Evolutionary conservation across 1,139 yeast genomes (phyloP).

Genomic region (Yamadazyma blattariae): DNA sequence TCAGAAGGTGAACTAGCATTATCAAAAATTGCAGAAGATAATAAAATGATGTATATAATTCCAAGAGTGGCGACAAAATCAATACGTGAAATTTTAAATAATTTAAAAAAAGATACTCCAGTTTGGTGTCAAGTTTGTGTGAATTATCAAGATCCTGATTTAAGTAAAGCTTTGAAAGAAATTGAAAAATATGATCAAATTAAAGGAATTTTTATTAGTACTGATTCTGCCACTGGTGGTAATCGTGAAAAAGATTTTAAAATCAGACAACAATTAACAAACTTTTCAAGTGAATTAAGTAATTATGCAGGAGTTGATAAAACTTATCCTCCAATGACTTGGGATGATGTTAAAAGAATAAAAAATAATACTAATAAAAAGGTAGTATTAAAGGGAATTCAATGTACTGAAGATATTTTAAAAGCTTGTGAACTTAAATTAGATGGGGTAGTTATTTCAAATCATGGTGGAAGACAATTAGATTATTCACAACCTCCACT

Average conservation of each 20-base stretch:
- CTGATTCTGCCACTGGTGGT: conserved; percentile 23
- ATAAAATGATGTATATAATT: conserved; percentile 52
- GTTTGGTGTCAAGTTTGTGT: conserved; percentile 45
- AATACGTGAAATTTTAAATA: conserved; percentile 39
- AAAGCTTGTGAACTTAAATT: conserved; percentile 43
- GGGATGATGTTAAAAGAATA: neutral
- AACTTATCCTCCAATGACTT: conserved; percentile 63
- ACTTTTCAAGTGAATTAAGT: neutral
- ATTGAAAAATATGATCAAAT: conserved; percentile 14
- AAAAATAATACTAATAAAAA: neutral
- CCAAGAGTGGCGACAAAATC: conserved; percentile 51
- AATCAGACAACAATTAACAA: neutral
- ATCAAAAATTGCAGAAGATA: conserved; percentile 45
- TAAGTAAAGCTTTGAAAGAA: conserved; percentile 12
- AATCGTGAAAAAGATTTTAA: conserved; percentile 21
- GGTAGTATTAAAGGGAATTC: conserved; percentile 48
- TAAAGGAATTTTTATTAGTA: conserved; percentile 25
- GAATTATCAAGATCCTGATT: conserved; percentile 24
- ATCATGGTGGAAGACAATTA: conserved; percentile 56
- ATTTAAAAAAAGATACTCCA: conserved; percentile 9
- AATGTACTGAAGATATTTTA: conserved; percentile 44
- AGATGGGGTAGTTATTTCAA: conserved; percentile 50
- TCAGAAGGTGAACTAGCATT: conserved; percentile 31
- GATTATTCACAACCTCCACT: conserved; percentile 49
- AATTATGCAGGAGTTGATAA: neutral